phyloP scores from a whole-genome alignment of 805 yeast genomes.

The Wickerhamomyces xylosicus region DNA sequence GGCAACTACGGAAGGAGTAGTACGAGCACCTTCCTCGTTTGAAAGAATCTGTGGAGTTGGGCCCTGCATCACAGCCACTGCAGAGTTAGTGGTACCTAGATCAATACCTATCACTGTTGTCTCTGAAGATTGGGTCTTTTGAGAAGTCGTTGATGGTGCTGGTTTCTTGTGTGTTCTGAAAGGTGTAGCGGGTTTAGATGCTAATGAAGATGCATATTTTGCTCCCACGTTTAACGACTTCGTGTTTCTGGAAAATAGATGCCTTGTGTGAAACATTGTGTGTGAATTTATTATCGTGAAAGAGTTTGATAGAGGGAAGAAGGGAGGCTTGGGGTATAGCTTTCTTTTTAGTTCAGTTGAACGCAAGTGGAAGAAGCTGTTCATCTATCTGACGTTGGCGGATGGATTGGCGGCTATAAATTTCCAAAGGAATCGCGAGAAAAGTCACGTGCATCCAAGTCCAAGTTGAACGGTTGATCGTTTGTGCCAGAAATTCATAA shows the following conservation, averaged over 20 bases:
- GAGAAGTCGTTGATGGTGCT: not conserved
- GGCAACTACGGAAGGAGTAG: conserved; percentile 76
- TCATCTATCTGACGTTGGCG: too few species aligned
- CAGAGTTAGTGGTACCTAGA: conserved; percentile 80
- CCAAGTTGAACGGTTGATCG: too few species aligned
- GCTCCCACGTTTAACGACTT: not conserved
- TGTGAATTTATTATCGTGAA: too few species aligned
- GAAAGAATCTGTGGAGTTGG: conserved; percentile 56
- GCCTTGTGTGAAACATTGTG: not conserved
- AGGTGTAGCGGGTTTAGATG: not conserved
- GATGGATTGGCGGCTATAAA: too few species aligned
- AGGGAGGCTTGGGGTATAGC: too few species aligned
- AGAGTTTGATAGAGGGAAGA: too few species aligned
- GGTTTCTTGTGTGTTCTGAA: not conserved
- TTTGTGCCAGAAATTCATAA: too few species aligned
- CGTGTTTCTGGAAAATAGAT: not conserved
- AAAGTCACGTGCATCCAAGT: too few species aligned
- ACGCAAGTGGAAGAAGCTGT: too few species aligned
- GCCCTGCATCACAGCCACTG: conserved; percentile 68
- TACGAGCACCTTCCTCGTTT: conserved; percentile 69
- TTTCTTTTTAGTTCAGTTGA: too few species aligned
- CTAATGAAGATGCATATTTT: not conserved
- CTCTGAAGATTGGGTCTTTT: not conserved
- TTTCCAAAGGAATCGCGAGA: too few species aligned
- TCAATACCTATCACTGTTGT: conserved; percentile 62